Base-by-base conservation (phyloP, 257 asterid species). In the Marsdenia floribunda region DNA sequence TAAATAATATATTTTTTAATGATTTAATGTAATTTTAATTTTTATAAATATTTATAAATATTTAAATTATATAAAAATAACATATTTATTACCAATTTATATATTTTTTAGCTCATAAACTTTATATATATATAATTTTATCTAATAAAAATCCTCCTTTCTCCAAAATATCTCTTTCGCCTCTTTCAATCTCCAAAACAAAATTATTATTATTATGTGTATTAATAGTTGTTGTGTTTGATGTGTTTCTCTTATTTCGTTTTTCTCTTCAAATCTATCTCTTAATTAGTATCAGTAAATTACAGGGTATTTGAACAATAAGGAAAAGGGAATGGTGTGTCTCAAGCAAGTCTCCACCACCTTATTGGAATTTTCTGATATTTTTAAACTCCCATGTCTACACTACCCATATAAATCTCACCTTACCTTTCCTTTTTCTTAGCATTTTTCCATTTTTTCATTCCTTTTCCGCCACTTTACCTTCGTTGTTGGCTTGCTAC, bases 341-440 rank as follows among this genome's bases (percentile, higher is more conserved):
- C 80, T 65, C 16, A 65, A 70, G 55, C 77, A 21, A 65, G n/a
- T 52, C 71, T 76, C 87, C 88, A 90, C 96, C 91, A 93, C 83
- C 96, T 80, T 67, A 76, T 10, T 66, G 72, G 60, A 29, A 19
- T 13, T 53, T 75, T 72, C 55, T 68, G 84, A 82, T 80, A 60
- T 77, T 80, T 87, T 52, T 52, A 29, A 1, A 6, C 29, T 24
- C 33, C 58, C 38, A 50, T 60, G 80, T 77, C 86, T 85, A 86
- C 85, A 49, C 52, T 79, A 81, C 84, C 74, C 87, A 87, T 90
- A 86, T 80, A 90, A 79, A 73, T 53, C 74, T 76, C 63, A 59
- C 75, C 82, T 44, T 53, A 77, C 29, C 75, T 40, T 58, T 55
- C 0, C 8, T 70, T 57, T 18, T n/a, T 65, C 85, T 77, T 79